Conservation (phyloP, 2,329 filamentous ascomycete species). For the Zymoseptoria passerinii region DNA sequence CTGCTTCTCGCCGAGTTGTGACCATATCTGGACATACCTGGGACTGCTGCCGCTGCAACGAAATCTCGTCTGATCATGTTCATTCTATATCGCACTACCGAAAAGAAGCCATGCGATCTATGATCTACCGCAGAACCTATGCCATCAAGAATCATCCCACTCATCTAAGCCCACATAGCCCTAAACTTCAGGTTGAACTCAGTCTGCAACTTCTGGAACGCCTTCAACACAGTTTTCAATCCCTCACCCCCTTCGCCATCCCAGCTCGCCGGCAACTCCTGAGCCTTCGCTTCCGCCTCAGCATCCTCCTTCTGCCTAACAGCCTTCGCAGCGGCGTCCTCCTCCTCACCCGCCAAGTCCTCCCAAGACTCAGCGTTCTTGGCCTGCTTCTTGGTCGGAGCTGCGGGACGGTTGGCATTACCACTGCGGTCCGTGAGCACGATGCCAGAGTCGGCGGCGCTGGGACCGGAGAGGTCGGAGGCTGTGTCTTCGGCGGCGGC, state of each 20-base stretch:
- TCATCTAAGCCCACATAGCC: conserved; percentile 48
- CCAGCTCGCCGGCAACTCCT: conserved; percentile 29
- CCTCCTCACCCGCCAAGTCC: conserved; percentile 30
- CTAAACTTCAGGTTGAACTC: conserved; percentile 59
- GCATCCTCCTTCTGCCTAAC: conserved; percentile 19
- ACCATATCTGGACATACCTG: no score
- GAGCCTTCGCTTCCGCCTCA: conserved; percentile 18
- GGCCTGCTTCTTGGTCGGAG: conserved; percentile 28
- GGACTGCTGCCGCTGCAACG: neutral
- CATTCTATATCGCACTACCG: neutral
- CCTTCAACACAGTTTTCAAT: conserved; percentile 49
- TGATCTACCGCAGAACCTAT: neutral
- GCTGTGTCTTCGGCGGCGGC: conserved; percentile 25
- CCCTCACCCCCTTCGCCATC: conserved; percentile 37
- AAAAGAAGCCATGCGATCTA: neutral
- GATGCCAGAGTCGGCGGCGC: conserved; percentile 23
- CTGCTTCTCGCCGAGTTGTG: no score
- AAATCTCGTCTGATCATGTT: neutral
- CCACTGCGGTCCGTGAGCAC: conserved; percentile 20
- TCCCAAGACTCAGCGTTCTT: conserved; percentile 40
- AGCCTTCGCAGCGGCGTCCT: conserved; percentile 16
- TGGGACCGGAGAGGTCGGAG: conserved; percentile 18
- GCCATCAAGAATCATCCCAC: neutral
- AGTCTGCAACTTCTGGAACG: conserved; percentile 49
- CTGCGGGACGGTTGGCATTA: conserved; percentile 10